Evolutionary conservation across 495 filamentous ascomycete genomes (phyloP).

Genomic region (Aspergillus affinis): DNA sequence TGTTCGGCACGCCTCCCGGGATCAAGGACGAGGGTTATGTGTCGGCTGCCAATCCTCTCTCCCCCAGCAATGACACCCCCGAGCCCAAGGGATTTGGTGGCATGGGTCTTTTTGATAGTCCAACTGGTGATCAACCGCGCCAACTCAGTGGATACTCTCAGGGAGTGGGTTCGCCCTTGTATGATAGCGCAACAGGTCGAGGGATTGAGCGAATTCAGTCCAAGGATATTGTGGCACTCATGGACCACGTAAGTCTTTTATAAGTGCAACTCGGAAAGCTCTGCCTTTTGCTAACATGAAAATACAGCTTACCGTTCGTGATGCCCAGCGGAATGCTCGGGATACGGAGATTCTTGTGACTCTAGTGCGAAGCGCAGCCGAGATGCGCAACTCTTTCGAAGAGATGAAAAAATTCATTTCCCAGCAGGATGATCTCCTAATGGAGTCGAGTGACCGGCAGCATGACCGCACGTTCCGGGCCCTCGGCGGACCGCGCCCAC

Average conservation of each 20-base stretch:
- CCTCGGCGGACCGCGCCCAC: slow-evolving; percentile 84
- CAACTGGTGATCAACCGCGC: slow-evolving; percentile 60
- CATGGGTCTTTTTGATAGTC: slow-evolving; percentile 57
- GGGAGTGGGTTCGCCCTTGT: slow-evolving; percentile 72
- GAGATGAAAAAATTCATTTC: slow-evolving; percentile 92
- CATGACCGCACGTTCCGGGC: slow-evolving; percentile 81
- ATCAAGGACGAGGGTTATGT: slow-evolving; percentile 87
- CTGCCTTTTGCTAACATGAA: slow-evolving; percentile 33
- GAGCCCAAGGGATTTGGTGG: slow-evolving; percentile 61
- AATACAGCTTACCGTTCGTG: slow-evolving; percentile 81
- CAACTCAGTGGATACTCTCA: slow-evolving; percentile 89
- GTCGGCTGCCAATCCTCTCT: slow-evolving; percentile 72
- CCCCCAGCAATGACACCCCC: slow-evolving; percentile 57
- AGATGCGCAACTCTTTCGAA: slow-evolving; percentile 96
- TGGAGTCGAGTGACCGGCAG: slow-evolving; percentile 78
- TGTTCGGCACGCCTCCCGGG: slow-evolving; percentile 44
- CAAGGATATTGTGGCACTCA: slow-evolving; percentile 94
- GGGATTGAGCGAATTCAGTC: slow-evolving; percentile 93
- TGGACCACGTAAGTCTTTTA: slow-evolving; percentile 77
- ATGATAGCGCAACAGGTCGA: slow-evolving; percentile 84
- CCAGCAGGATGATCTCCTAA: slow-evolving; percentile 80
- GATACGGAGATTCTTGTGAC: slow-evolving; percentile 97
- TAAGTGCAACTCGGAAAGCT: background rate
- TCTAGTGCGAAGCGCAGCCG: slow-evolving; percentile 87
- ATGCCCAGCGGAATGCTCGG: slow-evolving; percentile 93